Evolutionary conservation across 495 filamentous ascomycete genomes (phyloP), one percentile per base, ranked within the genome.

Genomic region (Hypomontagnella submonticulosa): DNA sequence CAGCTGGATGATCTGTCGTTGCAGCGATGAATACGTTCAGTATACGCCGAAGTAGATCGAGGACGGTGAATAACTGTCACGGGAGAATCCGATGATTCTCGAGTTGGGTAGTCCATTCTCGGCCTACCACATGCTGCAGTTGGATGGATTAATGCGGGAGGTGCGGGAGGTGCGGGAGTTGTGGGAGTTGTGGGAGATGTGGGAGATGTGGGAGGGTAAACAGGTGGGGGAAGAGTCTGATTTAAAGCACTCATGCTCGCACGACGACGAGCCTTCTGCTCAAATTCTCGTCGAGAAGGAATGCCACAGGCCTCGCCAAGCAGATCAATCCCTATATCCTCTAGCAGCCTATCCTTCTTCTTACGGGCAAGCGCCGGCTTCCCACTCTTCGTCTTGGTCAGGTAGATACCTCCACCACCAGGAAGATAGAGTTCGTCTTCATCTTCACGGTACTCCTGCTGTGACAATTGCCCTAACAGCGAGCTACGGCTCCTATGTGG

Each of bases 361-460:
- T 67, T 69, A n/a, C 69, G 66, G 18, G 55, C 66, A 10, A 67
- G 33, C 19, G 60, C 69, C 5, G 60, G 63, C 18, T 58, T 69
- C 36, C 71, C 66, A 15, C 41, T 50, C 18, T 61, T 61, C 7
- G 52, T 63, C 13, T 46, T 61, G 9, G 69, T 67, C 33, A 71
- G 41, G 52, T 71, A 71, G 42, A 71, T 30, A 2, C 57, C 32
- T 16, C 33, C 32, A 23, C 41, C 46, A 19, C 37, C 20, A 46
- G 62, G 65, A 4, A 66, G 34, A 32, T 61, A 69, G 55, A 59
- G 1, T 1, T 59, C 30, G 4, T 49, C 43, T 32, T 34, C 36
- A 46, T 16, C 13, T 5, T 49, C 19, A 30, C 19, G 13, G 48
- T 40, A 51, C 5, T 34, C 40, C 5, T 57, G 16, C 0, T 54